Evolutionary conservation across 805 yeast genomes (phyloP).

Genomic region (Saccharomycopsis olivae): DNA sequence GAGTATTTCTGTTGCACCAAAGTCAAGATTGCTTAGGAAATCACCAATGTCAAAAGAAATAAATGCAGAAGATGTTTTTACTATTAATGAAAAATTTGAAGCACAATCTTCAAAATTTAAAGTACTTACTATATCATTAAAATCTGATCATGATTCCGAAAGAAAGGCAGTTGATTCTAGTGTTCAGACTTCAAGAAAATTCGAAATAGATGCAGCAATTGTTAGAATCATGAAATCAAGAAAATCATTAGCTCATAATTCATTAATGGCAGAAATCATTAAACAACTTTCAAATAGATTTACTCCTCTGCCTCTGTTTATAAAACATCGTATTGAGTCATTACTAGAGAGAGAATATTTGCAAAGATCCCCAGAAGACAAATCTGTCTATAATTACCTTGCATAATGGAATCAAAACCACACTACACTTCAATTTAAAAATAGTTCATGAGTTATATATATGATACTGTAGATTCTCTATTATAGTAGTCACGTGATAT

Average conservation of each 20-base stretch:
- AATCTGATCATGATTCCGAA: slow-evolving; percentile 44
- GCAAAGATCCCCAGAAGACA: slow-evolving; percentile 54
- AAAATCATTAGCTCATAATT: slow-evolving; percentile 49
- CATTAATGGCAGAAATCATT: slow-evolving; percentile 55
- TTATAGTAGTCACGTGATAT: no score
- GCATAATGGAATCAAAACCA: no score
- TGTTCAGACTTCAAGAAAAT: slow-evolving; percentile 51
- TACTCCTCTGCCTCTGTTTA: slow-evolving; percentile 53
- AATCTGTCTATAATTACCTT: slow-evolving; percentile 53
- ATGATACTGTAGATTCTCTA: no score
- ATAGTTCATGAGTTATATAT: no score
- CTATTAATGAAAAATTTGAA: slow-evolving; percentile 57
- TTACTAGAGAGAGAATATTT: slow-evolving; percentile 75
- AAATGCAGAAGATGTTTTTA: slow-evolving; percentile 49
- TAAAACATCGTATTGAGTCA: slow-evolving; percentile 65
- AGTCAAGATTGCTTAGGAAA: slow-evolving; percentile 64
- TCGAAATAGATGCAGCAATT: slow-evolving; percentile 73
- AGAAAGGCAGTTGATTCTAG: slow-evolving; percentile 38
- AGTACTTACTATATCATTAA: slow-evolving; percentile 54
- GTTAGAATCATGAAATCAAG: slow-evolving; percentile 82
- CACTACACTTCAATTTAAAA: no score
- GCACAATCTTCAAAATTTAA: slow-evolving; percentile 61
- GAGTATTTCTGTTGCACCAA: slow-evolving; percentile 77
- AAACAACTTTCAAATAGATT: slow-evolving; percentile 53
- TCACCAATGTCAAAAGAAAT: slow-evolving; percentile 68